A percentile compares a stretch with the other conserved stretches of the same genome.
Evolutionary conservation across 2,329 filamentous ascomycete species (phyloP).

Genomic region (Fusarium sororula): DNA sequence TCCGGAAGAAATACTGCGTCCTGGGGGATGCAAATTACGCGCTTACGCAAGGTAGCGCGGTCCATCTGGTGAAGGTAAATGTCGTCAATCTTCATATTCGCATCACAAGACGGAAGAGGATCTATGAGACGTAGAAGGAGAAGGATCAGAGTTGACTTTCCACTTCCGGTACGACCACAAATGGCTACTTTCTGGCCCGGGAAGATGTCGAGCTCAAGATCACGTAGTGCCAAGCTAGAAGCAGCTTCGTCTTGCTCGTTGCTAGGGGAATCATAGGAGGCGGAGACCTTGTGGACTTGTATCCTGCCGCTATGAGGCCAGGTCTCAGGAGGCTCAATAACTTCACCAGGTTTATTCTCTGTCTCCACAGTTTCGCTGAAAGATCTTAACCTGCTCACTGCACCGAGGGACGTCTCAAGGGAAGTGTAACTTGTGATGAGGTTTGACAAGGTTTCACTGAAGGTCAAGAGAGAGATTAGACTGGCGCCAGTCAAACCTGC

Average conservation of each 20-base stretch:
- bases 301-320: constrained; percentile 48
- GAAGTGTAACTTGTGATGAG: constrained; percentile 36
- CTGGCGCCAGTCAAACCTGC: constrained; percentile 52
- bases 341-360: constrained; percentile 34
- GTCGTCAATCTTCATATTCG: constrained; percentile 55
- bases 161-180: constrained; percentile 52
- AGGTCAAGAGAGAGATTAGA: constrained; percentile 50
- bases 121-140: constrained; percentile 54
- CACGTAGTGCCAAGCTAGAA: constrained; percentile 37
- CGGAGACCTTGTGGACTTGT: constrained; percentile 45
- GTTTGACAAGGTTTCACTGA: constrained; percentile 36
- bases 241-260: neutral
- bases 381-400: constrained; percentile 34
- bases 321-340: constrained; percentile 22
- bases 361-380: constrained; percentile 40
- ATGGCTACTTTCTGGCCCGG: constrained; percentile 49
- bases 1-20: constrained; percentile 62
- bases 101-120: constrained; percentile 39
- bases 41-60: constrained; percentile 54
- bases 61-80: constrained; percentile 50
- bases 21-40: constrained; percentile 62
- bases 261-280: constrained; percentile 43
- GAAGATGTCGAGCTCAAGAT: constrained; percentile 43
- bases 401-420: constrained; percentile 37
- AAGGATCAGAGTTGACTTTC: constrained; percentile 56